Base-by-base conservation (phyloP, 139 green algal species). In the Coelastrella sp. region DNA sequence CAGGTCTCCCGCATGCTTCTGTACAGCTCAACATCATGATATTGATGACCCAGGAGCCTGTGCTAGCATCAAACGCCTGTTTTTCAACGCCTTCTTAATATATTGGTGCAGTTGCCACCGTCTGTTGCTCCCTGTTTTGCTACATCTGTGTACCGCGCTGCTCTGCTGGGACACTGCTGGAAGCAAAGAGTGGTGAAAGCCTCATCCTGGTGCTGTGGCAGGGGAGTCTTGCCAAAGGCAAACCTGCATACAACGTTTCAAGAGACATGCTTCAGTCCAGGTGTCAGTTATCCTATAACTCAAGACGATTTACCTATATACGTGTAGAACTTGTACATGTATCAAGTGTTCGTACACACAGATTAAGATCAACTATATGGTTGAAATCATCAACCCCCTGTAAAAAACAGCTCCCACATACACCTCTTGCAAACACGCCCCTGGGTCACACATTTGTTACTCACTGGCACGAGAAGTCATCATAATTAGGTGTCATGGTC, bases 401-500 rank as follows among this genome's bases (percentile, higher is more conserved):
- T 15, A 57, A 23, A 11, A 57, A 11, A 57, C 13, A 57, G 48
- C 48, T 57, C 1, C 13, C 45, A 57, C 13, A 11, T 23, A 57
- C 1, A 2, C 48, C 48, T 57, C 13, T 57, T 66, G 25, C 53
- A 38, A n/a, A n/a, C n/a, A n/a, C n/a, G n/a, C n/a, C n/a, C n/a
- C n/a, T n/a, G n/a, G n/a, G n/a, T n/a, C n/a, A n/a, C n/a, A n/a
- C n/a, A n/a, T 35, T 57, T 27, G 38, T 85, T 32, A 72, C 89
- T 89, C 51, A 94, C 91, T 95, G 93, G 90, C 94, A 97, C 45
- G 83, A 93, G 85, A 94, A 98, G 74, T 96, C 94, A 2, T 97
- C 93, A 69, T 98, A 98, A 85, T 98, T 96, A 51, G 96, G 96
- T 9, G 90, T 95, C 95, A 98, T 96, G 2, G 90, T 94, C n/a